phyloP scores from a whole-genome alignment of 139 green algal genomes.

The Chlorella sp. region DNA sequence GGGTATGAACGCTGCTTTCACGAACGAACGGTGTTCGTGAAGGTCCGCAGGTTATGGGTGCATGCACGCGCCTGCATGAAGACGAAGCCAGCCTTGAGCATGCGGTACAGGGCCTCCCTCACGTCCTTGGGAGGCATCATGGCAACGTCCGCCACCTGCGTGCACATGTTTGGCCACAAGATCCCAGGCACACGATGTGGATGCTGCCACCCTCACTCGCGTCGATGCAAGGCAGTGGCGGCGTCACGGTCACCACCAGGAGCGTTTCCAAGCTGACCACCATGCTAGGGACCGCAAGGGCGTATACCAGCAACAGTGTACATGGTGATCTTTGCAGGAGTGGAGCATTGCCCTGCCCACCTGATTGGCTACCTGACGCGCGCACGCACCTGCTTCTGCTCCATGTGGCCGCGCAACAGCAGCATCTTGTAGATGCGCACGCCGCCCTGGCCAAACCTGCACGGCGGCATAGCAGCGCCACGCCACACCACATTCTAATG shows the following conservation, averaged over 20 bases:
- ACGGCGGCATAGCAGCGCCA: too few species aligned
- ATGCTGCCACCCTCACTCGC: neutral
- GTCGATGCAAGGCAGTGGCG: neutral
- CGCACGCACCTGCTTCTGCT: conserved; percentile 73
- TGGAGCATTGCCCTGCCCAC: too few species aligned
- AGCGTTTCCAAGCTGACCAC: neutral
- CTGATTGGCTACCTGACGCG: too few species aligned
- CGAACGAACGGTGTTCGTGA: neutral
- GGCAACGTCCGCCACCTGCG: conserved; percentile 44
- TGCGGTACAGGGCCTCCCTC: conserved; percentile 76
- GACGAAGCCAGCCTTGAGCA: conserved; percentile 71
- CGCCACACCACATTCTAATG: too few species aligned
- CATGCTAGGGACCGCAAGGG: neutral
- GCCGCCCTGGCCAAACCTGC: conserved; percentile 49
- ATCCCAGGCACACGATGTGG: neutral
- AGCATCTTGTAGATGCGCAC: conserved; percentile 77
- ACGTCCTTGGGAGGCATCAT: conserved; percentile 65
- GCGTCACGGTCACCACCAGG: neutral
- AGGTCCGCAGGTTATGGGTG: neutral
- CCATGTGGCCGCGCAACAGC: conserved; percentile 55
- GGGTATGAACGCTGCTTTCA: too few species aligned
- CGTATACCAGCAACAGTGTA: neutral
- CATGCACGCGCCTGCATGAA: conserved; percentile 23
- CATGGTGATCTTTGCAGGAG: too few species aligned
- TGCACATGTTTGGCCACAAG: too few species aligned